Percentiles rank a stretch among this genome's conserved stretches.
Conservation (phyloP, 352 stramenopile species). For the Phytophthora foliorum region DNA sequence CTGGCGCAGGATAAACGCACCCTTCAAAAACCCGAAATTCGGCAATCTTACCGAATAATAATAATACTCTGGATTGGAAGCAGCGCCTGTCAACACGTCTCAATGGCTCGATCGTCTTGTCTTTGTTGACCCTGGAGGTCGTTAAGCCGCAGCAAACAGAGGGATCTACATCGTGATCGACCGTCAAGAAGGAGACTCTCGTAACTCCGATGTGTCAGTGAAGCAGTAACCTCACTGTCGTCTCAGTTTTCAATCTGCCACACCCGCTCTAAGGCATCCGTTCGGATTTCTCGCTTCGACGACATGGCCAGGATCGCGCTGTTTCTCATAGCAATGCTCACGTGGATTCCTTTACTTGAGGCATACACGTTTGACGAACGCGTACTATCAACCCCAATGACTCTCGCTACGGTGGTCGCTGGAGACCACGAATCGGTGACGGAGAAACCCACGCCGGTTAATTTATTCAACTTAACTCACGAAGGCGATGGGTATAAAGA, state of each 20-base stretch:
- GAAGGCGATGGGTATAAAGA: not conserved
- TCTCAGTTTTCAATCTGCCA: slow-evolving; percentile 21
- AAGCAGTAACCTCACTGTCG: not conserved
- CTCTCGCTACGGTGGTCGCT: slow-evolving; percentile 3
- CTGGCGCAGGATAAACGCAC: slow-evolving; percentile 8
- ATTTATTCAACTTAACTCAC: slow-evolving; percentile 1
- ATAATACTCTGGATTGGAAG: slow-evolving; percentile 45
- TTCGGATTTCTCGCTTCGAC: not conserved
- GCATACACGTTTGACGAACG: slow-evolving; percentile 11
- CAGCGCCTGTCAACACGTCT: slow-evolving; percentile 14
- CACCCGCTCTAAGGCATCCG: not conserved
- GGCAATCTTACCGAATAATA: slow-evolving; percentile 10
- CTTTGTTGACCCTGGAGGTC: slow-evolving; percentile 10
- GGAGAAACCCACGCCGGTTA: not conserved
- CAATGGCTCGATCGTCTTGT: not conserved
- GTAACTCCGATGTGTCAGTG: not conserved
- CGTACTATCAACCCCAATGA: not conserved
- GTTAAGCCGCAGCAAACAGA: not conserved
- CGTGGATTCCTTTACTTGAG: not conserved
- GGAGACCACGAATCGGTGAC: not conserved
- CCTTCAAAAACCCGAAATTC: slow-evolving; percentile 3
- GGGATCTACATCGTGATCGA: not conserved
- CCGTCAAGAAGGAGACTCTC: not conserved
- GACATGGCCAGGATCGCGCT: slow-evolving; percentile 7
- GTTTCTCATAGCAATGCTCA: slow-evolving; percentile 5